phyloP scores from a whole-genome alignment of 495 filamentous ascomycete genomes.

The Daldinia concentrica region DNA sequence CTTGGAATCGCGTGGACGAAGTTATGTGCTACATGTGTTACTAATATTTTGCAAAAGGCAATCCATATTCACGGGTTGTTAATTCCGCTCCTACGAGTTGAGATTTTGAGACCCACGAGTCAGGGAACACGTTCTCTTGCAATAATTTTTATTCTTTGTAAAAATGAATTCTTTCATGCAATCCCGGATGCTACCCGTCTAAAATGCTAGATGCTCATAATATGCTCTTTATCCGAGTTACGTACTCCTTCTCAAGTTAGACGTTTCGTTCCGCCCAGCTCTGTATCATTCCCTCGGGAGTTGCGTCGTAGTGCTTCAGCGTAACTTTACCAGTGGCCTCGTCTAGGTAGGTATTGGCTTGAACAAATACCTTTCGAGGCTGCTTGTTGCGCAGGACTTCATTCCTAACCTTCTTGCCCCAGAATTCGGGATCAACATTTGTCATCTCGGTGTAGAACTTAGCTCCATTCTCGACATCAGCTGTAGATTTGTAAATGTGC shows the following conservation, averaged over 20 bases:
- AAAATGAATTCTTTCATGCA: slow-evolving; percentile 6
- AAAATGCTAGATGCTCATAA: slow-evolving; percentile 26
- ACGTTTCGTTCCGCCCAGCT: slow-evolving; percentile 77
- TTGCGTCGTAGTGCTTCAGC: slow-evolving; percentile 90
- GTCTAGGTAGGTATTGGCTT: slow-evolving; percentile 83
- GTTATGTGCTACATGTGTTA: slow-evolving; percentile 4
- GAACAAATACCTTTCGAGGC: slow-evolving; percentile 94
- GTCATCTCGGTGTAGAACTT: slow-evolving; percentile 86
- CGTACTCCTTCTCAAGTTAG: slow-evolving; percentile 20
- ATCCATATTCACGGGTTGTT: not conserved
- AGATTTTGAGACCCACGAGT: not conserved
- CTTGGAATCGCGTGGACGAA: slow-evolving; percentile 13
- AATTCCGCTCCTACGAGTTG: not conserved
- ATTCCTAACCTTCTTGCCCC: slow-evolving; percentile 76
- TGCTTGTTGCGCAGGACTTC: slow-evolving; percentile 87
- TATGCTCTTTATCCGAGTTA: slow-evolving; percentile 19
- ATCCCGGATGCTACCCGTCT: not conserved
- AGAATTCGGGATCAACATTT: slow-evolving; percentile 78
- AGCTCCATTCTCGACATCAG: slow-evolving; percentile 77
- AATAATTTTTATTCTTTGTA: not conserved
- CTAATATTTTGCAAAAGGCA: not conserved
- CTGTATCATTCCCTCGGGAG: slow-evolving; percentile 84
- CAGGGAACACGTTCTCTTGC: not conserved
- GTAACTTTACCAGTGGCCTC: slow-evolving; percentile 74
- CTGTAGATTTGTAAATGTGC: slow-evolving; percentile 91